Conservation (phyloP, 768 basidiomycete genomes). For the Russula foetens region DNA sequence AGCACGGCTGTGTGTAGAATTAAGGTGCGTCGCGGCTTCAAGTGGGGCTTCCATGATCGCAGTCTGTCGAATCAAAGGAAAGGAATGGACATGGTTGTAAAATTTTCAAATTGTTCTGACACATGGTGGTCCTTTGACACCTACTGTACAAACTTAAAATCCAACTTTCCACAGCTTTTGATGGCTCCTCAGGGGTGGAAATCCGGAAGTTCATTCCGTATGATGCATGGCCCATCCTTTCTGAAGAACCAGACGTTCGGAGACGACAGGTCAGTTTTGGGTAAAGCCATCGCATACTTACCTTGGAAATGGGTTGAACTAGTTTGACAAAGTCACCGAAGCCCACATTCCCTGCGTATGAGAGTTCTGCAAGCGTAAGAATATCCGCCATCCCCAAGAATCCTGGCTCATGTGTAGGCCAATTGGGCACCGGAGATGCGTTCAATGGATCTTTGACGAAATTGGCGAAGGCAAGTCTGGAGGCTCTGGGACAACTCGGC, state of each 20-base stretch:
- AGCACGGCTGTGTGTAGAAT: no score
- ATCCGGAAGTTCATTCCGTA: not conserved
- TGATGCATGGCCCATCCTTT: not conserved
- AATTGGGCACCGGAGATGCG: not conserved
- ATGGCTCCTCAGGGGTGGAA: not conserved
- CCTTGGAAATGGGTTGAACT: not conserved
- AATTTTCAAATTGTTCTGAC: no score
- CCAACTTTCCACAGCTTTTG: no score
- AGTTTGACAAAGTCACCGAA: not conserved
- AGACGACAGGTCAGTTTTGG: not conserved
- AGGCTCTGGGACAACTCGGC: constrained; percentile 23
- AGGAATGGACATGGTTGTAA: no score
- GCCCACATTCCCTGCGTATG: not conserved
- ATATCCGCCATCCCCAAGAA: not conserved
- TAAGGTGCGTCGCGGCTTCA: no score
- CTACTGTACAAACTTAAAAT: no score
- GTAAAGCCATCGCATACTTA: not conserved
- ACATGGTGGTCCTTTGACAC: no score
- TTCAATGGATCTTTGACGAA: constrained; percentile 5
- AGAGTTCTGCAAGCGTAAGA: constrained; percentile 2
- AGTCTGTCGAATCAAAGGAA: no score
- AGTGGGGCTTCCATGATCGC: no score
- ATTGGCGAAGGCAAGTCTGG: constrained; percentile 4
- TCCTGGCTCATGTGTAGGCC: not conserved
- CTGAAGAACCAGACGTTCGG: not conserved